Evolutionary conservation across 441 rosid genomes (phyloP).

Genomic region (Eruca vesicaria): DNA sequence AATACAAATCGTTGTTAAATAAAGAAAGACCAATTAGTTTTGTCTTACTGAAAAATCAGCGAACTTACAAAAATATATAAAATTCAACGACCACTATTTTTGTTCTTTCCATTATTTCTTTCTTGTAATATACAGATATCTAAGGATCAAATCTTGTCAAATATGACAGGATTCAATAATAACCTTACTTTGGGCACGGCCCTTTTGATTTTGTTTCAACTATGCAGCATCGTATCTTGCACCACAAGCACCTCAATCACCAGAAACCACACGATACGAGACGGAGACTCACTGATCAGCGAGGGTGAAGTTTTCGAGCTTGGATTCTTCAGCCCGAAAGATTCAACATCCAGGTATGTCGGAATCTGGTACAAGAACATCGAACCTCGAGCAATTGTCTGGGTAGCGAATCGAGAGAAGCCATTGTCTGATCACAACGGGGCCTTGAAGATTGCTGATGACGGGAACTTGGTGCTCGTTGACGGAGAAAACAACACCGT

Average conservation of each 20-base stretch:
- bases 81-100: neutral
- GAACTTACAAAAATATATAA: neutral
- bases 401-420: conserved; percentile 72
- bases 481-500: conserved; percentile 29
- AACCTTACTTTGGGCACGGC: conserved; percentile 15
- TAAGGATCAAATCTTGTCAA: neutral
- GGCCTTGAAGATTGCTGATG: conserved; percentile 36
- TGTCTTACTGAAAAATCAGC: neutral
- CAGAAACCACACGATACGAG: conserved; percentile 42
- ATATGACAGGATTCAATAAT: conserved; percentile 18
- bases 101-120: neutral
- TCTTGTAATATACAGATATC: neutral
- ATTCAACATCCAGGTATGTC: conserved; percentile 45
- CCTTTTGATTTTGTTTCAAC: conserved; percentile 22
- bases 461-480: conserved; percentile 23
- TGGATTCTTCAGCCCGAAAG: conserved; percentile 57
- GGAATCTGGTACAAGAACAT: conserved; percentile 75
- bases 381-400: conserved; percentile 46
- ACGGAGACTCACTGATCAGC: conserved; percentile 50
- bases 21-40: neutral
- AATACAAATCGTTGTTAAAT: neutral
- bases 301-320: conserved; percentile 42
- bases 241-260: conserved; percentile 42
- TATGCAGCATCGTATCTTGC: conserved; percentile 32
- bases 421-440: conserved; percentile 53